These are phyloP conservation scores for Stereocaulon alpinum DNA, from an alignment of 495 filamentous ascomycete genomes.

Conservation along the genomic window DNA sequence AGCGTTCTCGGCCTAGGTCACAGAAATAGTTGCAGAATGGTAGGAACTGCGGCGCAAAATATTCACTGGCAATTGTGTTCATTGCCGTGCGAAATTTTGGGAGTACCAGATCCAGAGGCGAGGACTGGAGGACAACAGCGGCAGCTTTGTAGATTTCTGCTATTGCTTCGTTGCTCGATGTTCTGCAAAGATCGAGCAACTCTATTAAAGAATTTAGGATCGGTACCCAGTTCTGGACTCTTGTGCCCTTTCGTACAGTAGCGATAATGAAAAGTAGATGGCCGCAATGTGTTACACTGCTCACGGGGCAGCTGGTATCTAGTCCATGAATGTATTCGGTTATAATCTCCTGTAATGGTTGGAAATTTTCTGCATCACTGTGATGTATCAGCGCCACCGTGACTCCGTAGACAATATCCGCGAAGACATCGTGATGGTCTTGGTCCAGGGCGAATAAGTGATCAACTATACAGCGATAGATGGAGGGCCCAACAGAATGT, in stretches of 20 bases:
- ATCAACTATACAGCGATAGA: slow-evolving; percentile 53
- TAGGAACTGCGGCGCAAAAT: slow-evolving; percentile 59
- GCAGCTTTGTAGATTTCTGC: slow-evolving; percentile 51
- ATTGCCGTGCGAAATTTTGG: slow-evolving; percentile 53
- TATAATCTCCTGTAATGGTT: slow-evolving; percentile 49
- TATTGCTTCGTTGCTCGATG: slow-evolving; percentile 34
- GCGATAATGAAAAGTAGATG: slow-evolving; percentile 56
- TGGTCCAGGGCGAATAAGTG: slow-evolving; percentile 34
- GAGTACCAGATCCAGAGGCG: slow-evolving; percentile 73
- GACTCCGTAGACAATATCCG: slow-evolving; percentile 60
- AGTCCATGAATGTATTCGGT: slow-evolving; percentile 36
- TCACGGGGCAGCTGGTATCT: slow-evolving; percentile 21
- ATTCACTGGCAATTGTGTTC: slow-evolving; percentile 51
- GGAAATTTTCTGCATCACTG: slow-evolving; percentile 54
- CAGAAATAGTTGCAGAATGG: slow-evolving; percentile 73
- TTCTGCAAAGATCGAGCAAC: slow-evolving; percentile 38
- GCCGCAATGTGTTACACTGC: slow-evolving; percentile 41
- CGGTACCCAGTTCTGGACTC: slow-evolving; percentile 61
- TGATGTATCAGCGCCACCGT: slow-evolving; percentile 75
- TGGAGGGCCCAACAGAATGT: slow-evolving; percentile 68
- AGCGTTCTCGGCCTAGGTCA: slow-evolving; percentile 61
- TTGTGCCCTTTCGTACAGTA: slow-evolving; percentile 64
- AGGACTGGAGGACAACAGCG: slow-evolving; percentile 59
- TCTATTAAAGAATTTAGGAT: slow-evolving; percentile 48
- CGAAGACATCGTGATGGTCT: slow-evolving; percentile 35